phyloP scores from a whole-genome alignment of 495 filamentous ascomycete genomes.

The Penicillium riverlandense region DNA sequence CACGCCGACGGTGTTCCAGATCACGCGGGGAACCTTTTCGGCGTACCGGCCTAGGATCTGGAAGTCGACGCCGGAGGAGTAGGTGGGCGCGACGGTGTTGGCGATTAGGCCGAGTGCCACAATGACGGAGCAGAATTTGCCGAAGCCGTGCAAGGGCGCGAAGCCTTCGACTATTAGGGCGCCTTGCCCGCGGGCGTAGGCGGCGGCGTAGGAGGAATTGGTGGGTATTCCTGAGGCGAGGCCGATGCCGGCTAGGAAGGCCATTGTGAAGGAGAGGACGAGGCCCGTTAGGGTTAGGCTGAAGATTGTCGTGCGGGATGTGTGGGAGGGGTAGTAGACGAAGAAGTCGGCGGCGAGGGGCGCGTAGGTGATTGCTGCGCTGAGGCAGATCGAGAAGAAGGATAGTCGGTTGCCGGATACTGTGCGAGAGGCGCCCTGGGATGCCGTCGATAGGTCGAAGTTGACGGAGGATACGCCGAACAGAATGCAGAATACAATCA shows the following conservation, averaged over 20 bases:
- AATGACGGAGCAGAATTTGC: slow-evolving; percentile 67
- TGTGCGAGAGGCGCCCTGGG: slow-evolving; percentile 44
- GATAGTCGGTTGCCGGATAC: slow-evolving; percentile 53
- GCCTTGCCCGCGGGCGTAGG: slow-evolving; percentile 42
- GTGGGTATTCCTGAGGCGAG: slow-evolving; percentile 54
- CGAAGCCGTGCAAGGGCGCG: slow-evolving; percentile 55
- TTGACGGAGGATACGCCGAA: slow-evolving; percentile 57
- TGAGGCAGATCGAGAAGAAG: slow-evolving; percentile 61
- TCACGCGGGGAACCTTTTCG: slow-evolving; percentile 49
- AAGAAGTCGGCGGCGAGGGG: slow-evolving; percentile 58
- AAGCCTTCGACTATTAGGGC: slow-evolving; percentile 61
- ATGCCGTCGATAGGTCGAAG: slow-evolving; percentile 50
- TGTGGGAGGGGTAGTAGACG: slow-evolving; percentile 55
- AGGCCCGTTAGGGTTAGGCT: slow-evolving; percentile 41
- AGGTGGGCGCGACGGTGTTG: slow-evolving; percentile 63
- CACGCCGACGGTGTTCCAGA: slow-evolving; percentile 56
- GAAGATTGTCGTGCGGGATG: slow-evolving; percentile 30
- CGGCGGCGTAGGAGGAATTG: slow-evolving; percentile 46
- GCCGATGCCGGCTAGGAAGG: slow-evolving; percentile 60
- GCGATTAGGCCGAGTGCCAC: slow-evolving; percentile 63
- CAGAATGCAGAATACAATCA: slow-evolving; percentile 58
- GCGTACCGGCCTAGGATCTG: slow-evolving; percentile 55
- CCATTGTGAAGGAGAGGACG: slow-evolving; percentile 48
- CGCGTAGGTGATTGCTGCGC: slow-evolving; percentile 56
- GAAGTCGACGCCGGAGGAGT: slow-evolving; percentile 62